A percentile compares a stretch with the other conserved stretches of the same genome.
These are phyloP conservation scores for Larix kaempferi DNA, from an alignment of 75 land plant genomes.

Conservation along the genomic window DNA sequence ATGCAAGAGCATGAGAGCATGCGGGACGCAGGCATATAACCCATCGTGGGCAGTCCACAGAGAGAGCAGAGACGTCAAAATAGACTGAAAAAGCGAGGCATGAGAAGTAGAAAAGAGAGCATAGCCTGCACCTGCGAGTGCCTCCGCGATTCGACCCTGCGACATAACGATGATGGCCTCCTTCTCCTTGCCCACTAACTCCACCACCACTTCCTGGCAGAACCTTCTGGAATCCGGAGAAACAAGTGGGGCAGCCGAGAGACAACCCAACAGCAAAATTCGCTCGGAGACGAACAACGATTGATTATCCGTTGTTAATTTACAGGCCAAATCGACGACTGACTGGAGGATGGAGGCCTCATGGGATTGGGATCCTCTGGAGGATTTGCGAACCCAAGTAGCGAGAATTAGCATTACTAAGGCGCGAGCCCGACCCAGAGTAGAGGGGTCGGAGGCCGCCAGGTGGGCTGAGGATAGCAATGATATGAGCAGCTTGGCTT, in stretches of 20 bases:
- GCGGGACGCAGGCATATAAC: slow-evolving; percentile 17
- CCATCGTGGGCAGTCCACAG: slow-evolving; percentile 43
- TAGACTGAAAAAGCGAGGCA: slow-evolving; percentile 15
- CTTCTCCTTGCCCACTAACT: slow-evolving; percentile 16
- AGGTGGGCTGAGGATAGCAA: slow-evolving; percentile 15
- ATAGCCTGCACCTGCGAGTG: slow-evolving; percentile 78
- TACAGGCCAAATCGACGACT: background rate
- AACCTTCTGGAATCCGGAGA: slow-evolving; percentile 16
- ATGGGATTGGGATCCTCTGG: slow-evolving; percentile 8
- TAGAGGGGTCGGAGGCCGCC: slow-evolving; percentile 8
- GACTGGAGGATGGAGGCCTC: background rate
- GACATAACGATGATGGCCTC: slow-evolving; percentile 10
- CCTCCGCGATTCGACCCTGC: slow-evolving; percentile 20
- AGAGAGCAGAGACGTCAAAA: slow-evolving; percentile 40
- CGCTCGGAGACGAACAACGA: slow-evolving; percentile 19
- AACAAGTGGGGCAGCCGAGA: slow-evolving; percentile 25
- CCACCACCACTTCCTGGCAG: slow-evolving; percentile 44
- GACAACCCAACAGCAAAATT: slow-evolving; percentile 61
- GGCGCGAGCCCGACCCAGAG: slow-evolving; percentile 35
- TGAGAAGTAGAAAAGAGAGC: slow-evolving; percentile 40
- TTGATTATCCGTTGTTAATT: background rate
- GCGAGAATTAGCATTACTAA: slow-evolving; percentile 29
- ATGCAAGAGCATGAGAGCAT: slow-evolving; percentile 66
- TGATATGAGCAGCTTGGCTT: slow-evolving; percentile 65
- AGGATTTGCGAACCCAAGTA: slow-evolving; percentile 61